Evolutionary conservation across 1,139 yeast genomes (phyloP), one percentile per base, ranked within the genome.

Genomic region (Candida tetrigidarum): DNA sequence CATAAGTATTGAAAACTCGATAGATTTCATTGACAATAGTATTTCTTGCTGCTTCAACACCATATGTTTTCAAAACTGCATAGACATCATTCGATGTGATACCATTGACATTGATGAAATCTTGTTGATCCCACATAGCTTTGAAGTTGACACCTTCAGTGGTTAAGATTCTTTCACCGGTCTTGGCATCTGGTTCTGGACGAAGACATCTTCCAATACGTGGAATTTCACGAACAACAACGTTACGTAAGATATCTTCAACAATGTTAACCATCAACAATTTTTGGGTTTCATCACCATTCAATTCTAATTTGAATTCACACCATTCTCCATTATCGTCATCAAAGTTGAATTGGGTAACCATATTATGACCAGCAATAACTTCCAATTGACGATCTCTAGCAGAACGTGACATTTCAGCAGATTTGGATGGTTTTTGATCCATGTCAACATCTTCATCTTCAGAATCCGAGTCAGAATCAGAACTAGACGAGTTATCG

Each of bases 111-210:
- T 91, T 86, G 54, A 95, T 80, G 65, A 93, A 91, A 53, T 88
- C 92, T 55, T 90, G 93, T 67, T 92, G 96, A 46, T 91, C 96
- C 98, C 99, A 95, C 96, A 95, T 90, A 49, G 97, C 96, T 59
- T 77, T 78, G 81, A 95, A 93, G 71, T 95, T 95, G 48, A 95
- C 99, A 69, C 99, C 99, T 69, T 95, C 99, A 20, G 99, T 93
- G 47, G 96, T 88, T 58, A 95, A 78, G 34, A 81, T 78, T 56
- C 97, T 84, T 59, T 78, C 78, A 35, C 68, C 69, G 23, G 51
- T 53, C 40, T 66, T 68, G 39, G 83, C 79, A 49, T 80, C 86
- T 23, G 86, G 80, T 51, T 78, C 80, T 43, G 97, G 96, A 53
- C 87, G 91, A 56, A 93, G 74, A 78, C 98, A 92, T 69, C 99